phyloP scores from a whole-genome alignment of 495 filamentous ascomycete genomes.

The Xylaria scruposa region DNA sequence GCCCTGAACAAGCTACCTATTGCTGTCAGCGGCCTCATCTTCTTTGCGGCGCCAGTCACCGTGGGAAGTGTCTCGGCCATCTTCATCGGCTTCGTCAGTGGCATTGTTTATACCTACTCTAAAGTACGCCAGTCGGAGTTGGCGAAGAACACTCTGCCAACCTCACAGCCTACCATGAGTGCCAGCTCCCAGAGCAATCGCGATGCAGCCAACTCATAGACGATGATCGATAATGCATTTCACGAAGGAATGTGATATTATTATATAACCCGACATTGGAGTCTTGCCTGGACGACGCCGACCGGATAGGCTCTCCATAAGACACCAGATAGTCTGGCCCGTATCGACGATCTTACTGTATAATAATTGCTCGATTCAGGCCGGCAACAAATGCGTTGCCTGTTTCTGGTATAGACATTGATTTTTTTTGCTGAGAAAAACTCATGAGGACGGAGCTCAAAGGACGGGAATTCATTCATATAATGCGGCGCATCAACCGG shows the following conservation, averaged over 20 bases:
- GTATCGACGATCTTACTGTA: conserved; percentile 33
- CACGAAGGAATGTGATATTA: not conserved
- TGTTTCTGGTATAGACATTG: conserved; percentile 44
- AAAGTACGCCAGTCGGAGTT: conserved; percentile 81
- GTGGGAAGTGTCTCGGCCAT: conserved; percentile 91
- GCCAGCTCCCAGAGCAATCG: conserved; percentile 92
- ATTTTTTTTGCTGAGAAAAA: conserved; percentile 25
- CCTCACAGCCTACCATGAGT: conserved; percentile 73
- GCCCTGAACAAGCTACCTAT: conserved; percentile 98
- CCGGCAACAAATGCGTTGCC: conserved; percentile 26
- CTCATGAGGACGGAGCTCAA: conserved; percentile 41
- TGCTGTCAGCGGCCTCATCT: conserved; percentile 86
- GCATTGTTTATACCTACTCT: conserved; percentile 89
- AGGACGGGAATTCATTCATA: conserved; percentile 41
- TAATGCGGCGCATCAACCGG: conserved; percentile 29
- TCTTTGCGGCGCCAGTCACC: conserved; percentile 95
- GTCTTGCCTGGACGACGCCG: conserved; percentile 27
- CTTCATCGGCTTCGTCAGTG: conserved; percentile 84
- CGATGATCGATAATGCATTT: conserved; percentile 4
- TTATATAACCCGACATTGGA: conserved; percentile 26
- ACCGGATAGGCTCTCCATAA: conserved; percentile 8
- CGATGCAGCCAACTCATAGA: conserved; percentile 67
- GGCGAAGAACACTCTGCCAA: conserved; percentile 72
- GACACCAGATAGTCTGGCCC: not conserved
- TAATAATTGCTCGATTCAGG: conserved; percentile 37